Percentiles rank a stretch among this genome's conserved stretches.
phyloP scores from a whole-genome alignment of 345 rosid genomes.

The Syzygium grande region DNA sequence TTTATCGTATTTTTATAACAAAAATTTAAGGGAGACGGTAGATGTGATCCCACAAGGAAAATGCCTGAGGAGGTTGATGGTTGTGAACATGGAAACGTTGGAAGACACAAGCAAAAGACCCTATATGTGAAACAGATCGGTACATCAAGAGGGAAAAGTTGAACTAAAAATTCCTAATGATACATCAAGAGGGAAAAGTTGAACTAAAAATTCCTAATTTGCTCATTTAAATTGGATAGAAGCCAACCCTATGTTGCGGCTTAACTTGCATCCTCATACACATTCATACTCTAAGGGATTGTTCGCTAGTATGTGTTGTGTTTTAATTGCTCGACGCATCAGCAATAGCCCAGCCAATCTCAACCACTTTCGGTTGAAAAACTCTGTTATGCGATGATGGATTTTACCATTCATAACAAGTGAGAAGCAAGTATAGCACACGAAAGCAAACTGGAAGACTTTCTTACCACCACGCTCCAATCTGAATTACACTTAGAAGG shows the following conservation, averaged over 20 bases:
- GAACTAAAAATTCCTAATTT: background rate
- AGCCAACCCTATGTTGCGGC: background rate
- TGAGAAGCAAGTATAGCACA: background rate
- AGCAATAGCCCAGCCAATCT: background rate
- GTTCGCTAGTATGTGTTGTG: background rate
- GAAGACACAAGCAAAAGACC: background rate
- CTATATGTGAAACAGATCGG: background rate
- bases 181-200: background rate
- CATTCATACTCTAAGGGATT: background rate
- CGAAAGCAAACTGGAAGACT: background rate
- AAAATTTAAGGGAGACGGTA: background rate
- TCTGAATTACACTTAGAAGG: background rate
- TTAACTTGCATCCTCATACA: background rate
- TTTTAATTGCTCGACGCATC: background rate
- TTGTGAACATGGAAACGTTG: background rate
- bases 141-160: background rate
- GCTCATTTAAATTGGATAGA: background rate
- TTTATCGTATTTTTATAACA: background rate
- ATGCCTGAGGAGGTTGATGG: background rate
- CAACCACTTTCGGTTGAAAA: background rate
- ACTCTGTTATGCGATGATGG: background rate
- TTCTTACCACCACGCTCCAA: background rate
- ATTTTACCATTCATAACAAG: background rate
- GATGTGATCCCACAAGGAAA: background rate
- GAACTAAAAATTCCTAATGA: background rate